Base-by-base conservation (phyloP, 371 early-diverging fungal genomes). In the Gilbertella persicaria region DNA sequence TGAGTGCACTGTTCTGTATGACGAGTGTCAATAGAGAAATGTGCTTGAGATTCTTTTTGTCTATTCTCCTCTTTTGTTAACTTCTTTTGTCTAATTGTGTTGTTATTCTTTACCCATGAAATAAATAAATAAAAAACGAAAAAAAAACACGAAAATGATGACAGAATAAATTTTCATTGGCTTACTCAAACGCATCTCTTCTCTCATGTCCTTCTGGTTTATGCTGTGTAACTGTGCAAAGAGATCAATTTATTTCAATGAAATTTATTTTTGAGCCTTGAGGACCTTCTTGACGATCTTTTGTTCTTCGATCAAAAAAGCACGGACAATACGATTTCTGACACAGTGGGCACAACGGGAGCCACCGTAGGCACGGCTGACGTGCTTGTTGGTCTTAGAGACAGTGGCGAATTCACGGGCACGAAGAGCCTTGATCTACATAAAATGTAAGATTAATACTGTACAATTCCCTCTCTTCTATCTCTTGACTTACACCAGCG, bases 281-380 rank as follows among this genome's bases (percentile, higher is more conserved):
- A 95, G 82, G 66, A 96, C 94, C 80, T 89, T 91, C 93, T 96
- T 96, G 73, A 96, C 96, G 63, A 97, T 95, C 92, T 96, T 96
- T 80, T 96, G 96, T 83, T 97, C 97, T 83, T 97, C 97, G 64
- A 97, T 91, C 69, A 97, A 84, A 90, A 97, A 98, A 67, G 98
- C 95, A 65, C 98, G 95, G 63, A 98, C 92, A 78, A 98, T 94
- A 61, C 94, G 90, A 73, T 84, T 84, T 74, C 97, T 91, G 47
- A 97, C 97, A 83, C 97, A 96, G 78, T 73, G 68, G 61, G 85
- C 84, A 81, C 97, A 97, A 60, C 95, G 93, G 62, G 89, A 89
- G 60, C 97, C 97, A 79, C 98, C 98, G 75, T 97, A 97, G 52
- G 97, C 93, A 67, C 98, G 92, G 77, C 81, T 84, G 63, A 97